Base-by-base conservation (phyloP, 257 asterid genomes). In the Lantana camara region DNA sequence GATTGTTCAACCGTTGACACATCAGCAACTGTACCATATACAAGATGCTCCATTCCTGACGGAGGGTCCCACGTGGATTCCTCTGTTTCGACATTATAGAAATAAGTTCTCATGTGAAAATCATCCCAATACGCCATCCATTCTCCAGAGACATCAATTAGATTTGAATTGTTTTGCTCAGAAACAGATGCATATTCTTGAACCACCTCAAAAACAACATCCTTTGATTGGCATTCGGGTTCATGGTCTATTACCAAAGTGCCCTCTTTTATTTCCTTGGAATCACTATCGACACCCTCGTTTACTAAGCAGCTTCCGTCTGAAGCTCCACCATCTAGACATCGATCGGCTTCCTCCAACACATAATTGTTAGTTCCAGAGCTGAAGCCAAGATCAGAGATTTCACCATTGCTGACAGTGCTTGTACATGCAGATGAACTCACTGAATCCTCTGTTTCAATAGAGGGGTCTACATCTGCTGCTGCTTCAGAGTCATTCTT, bases 61-160 rank as follows among this genome's bases (percentile, higher is more conserved):
- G 99, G 97, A 42, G 80, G 95, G 57, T 90, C 93, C 99, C 99
- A 94, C 11, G 88, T 83, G 23, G 91, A 88, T 68, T 79, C 97
- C 52, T 80, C 70, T 3, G 86, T 84, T 47, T 66, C 68, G 49
- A 58, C 69, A 69, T 94, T 88, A 69, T 77, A 83, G 59, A 71
- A 87, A 89, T 79, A 94, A 35, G 77, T 69, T 59, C 85, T 80
- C 84, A 27, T 66, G 81, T 85, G 78, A 73, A 73, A 69, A 8
- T 83, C 82, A 66, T 90, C 96, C 95, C 95, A 94, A 73, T 67
- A 77, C 20, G 77, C 60, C 45, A 44, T 54, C 96, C 97, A 92
- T 30, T 80, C 93, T 60, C 60, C 83, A 54, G 49, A 83, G 32
- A 37, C 29, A 58, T 41, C 73, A 66, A 40, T 48, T 22, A 69